A percentile compares a stretch with the other conserved stretches of the same genome.
Evolutionary conservation across 768 basidiomycete species (phyloP).

Genomic region (Psilocybe azurescens): DNA sequence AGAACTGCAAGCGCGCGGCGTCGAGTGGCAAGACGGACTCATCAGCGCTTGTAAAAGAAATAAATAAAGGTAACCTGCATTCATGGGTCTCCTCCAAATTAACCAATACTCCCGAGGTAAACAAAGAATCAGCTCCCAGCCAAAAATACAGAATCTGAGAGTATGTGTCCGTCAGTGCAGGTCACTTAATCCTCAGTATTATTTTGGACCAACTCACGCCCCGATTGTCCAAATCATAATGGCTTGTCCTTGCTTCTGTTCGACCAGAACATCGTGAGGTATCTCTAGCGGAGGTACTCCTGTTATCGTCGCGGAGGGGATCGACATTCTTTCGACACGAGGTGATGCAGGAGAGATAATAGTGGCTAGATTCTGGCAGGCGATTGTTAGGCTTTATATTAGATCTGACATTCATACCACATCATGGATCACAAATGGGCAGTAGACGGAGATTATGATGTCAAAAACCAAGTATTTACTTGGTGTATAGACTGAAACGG

Average conservation of each 20-base stretch:
- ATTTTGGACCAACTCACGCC: slow-evolving; percentile 20
- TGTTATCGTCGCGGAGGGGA: no score
- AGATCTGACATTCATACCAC: no score
- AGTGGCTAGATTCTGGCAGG: no score
- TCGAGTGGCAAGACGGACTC: no score
- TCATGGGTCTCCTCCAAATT: slow-evolving; percentile 27
- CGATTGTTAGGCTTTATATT: no score
- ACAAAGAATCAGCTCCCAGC: slow-evolving; percentile 10
- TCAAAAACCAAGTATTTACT: no score
- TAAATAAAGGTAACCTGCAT: slow-evolving; percentile 11
- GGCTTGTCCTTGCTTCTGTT: slow-evolving; percentile 18
- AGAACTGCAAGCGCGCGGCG: background rate
- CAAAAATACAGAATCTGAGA: slow-evolving; percentile 14
- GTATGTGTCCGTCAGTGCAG: background rate
- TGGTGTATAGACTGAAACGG: no score
- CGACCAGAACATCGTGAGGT: slow-evolving; percentile 19
- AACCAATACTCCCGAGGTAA: slow-evolving; percentile 27
- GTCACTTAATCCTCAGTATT: background rate
- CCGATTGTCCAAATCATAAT: slow-evolving; percentile 28
- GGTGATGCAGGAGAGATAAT: no score
- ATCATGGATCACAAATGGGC: no score
- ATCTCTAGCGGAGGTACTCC: slow-evolving; percentile 5
- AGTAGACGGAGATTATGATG: no score
- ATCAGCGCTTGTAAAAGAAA: no score
- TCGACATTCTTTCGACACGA: no score